phyloP scores from a whole-genome alignment of 2,329 filamentous ascomycete genomes.

The Hypoxylon sp. region DNA sequence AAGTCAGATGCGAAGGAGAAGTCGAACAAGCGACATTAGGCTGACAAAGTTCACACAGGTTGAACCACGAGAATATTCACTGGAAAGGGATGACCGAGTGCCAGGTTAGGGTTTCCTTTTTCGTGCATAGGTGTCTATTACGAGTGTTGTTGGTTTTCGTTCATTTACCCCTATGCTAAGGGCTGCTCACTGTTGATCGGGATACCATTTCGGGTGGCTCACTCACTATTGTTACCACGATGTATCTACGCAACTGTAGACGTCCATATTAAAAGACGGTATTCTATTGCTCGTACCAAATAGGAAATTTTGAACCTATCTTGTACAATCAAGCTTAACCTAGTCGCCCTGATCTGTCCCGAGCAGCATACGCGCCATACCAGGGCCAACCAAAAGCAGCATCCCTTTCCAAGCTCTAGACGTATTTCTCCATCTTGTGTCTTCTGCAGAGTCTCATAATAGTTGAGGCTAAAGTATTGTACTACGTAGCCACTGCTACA shows the following conservation, averaged over 20 bases:
- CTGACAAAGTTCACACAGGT: neutral
- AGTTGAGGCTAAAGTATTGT: neutral
- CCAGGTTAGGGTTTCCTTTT: conserved; percentile 25
- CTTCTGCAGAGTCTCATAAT: conserved; percentile 5
- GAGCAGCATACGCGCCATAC: conserved; percentile 6
- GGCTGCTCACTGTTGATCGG: conserved; percentile 20
- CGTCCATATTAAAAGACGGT: conserved; percentile 33
- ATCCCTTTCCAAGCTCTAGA: conserved; percentile 5
- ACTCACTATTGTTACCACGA: conserved; percentile 40
- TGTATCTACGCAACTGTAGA: conserved; percentile 40
- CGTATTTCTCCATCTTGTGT: neutral
- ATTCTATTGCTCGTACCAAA: conserved; percentile 13
- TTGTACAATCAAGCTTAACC: neutral
- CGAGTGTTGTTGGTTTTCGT: conserved; percentile 23
- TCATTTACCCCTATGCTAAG: conserved; percentile 18
- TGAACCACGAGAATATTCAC: conserved; percentile 8
- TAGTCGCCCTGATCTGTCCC: neutral
- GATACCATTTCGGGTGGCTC: conserved; percentile 27
- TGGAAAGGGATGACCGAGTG: conserved; percentile 3
- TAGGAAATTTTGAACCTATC: neutral
- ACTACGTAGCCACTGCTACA: conserved; percentile 19
- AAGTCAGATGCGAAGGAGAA: conserved; percentile 40
- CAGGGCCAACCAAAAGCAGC: neutral
- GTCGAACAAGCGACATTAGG: conserved; percentile 38
- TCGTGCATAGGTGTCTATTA: neutral